These are phyloP conservation scores for Bruguiera gymnorhiza DNA, from an alignment of 345 rosid genomes.

Conservation along the genomic window DNA sequence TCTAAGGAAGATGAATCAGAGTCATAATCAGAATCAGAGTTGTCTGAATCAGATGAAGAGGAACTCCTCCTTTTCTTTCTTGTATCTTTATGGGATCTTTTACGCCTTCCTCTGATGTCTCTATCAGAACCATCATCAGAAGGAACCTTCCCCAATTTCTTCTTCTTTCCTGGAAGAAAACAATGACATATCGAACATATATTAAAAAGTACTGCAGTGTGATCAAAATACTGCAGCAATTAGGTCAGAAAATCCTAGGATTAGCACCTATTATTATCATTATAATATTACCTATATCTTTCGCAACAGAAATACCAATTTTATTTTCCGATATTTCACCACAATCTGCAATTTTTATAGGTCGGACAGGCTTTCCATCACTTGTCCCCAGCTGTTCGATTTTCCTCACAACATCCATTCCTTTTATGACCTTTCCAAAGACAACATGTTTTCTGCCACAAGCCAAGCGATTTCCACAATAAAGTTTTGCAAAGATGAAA, in stretches of 20 bases:
- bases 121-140: constrained; percentile 55
- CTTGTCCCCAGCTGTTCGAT: constrained; percentile 71
- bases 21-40: constrained; percentile 62
- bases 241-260: neutral
- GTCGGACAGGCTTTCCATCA: constrained; percentile 52
- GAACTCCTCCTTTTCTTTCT: constrained; percentile 61
- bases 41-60: constrained; percentile 75
- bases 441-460: constrained; percentile 89
- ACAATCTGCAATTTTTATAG: constrained; percentile 67
- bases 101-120: constrained; percentile 38
- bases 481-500: neutral
- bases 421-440: constrained; percentile 83
- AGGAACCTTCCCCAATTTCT: constrained; percentile 46
- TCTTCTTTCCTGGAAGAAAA: constrained; percentile 53
- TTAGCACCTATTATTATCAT: neutral
- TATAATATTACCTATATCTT: constrained; percentile 48
- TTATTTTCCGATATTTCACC: constrained; percentile 60
- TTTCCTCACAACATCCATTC: constrained; percentile 74
- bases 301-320: constrained; percentile 44
- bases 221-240: neutral
- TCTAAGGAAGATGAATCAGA: constrained; percentile 37
- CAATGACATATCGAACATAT: constrained; percentile 5
- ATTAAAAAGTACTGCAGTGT: neutral
- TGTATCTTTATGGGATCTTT: constrained; percentile 50
- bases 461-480: neutral